Evolutionary conservation across 2,329 filamentous ascomycete species (phyloP).

Genomic region (Fusarium citri): DNA sequence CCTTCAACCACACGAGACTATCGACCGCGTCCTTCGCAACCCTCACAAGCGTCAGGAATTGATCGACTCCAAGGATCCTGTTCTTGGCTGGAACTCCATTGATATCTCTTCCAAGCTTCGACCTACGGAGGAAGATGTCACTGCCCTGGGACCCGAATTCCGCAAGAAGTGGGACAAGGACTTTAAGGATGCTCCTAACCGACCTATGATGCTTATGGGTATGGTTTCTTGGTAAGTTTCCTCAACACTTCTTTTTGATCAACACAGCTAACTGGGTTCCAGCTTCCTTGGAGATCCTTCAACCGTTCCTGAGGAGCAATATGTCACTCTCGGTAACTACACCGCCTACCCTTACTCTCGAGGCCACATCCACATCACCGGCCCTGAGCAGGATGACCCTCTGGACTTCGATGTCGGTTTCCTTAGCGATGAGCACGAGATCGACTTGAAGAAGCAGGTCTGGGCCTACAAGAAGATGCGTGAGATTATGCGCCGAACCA

Average conservation of each 20-base stretch:
- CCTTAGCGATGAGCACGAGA: conserved; percentile 65
- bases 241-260: no score
- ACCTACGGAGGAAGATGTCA: conserved; percentile 64
- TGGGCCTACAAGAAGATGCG: conserved; percentile 76
- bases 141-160: conserved; percentile 64
- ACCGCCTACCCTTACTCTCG: conserved; percentile 61
- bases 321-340: conserved; percentile 64
- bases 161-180: conserved; percentile 66
- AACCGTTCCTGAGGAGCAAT: conserved; percentile 56
- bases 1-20: conserved; percentile 49
- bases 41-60: conserved; percentile 59
- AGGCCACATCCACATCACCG: conserved; percentile 70
- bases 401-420: conserved; percentile 69
- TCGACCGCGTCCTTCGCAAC: conserved; percentile 65
- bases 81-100: conserved; percentile 68
- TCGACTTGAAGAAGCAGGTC: conserved; percentile 70
- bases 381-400: conserved; percentile 54
- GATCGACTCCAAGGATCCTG: conserved; percentile 59
- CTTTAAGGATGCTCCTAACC: conserved; percentile 57
- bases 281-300: conserved; percentile 58
- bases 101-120: conserved; percentile 68
- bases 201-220: conserved; percentile 61
- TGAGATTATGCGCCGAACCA: conserved; percentile 69
- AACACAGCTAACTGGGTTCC: background rate
- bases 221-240: conserved; percentile 44